Evolutionary conservation across 1,139 yeast species (phyloP), one percentile per base, ranked within the genome.

Genomic region (Yamadazyma epiphylla): DNA sequence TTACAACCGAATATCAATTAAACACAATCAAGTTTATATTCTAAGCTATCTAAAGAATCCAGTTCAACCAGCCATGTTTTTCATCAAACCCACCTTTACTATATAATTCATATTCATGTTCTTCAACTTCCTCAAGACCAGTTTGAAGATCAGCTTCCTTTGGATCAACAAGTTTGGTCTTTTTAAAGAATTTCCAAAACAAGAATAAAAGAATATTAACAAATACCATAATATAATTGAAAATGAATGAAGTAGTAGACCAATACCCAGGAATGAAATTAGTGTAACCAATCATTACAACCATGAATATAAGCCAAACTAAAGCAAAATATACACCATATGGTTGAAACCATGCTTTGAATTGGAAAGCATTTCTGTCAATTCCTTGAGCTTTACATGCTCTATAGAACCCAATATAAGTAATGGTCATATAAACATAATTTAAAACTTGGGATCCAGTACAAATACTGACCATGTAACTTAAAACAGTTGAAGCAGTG

Each of bases 391-490:
- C 74, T 24, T 62, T 51, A 43, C 75, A 65, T 2, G 88, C 89
- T 30, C 70, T 62, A 54, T 74, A 71, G 57, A 83, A 85, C 38
- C 58, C 51, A 30, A 67, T 43, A 36, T 80, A 85, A 2, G 82
- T 79, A 22, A 77, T 50, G 37, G 77, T 60, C 66, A 85, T 76
- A 39, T 84, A 32, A 78, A 83, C 25, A 83, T 53, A 33, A 82
- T 68, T 83, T 47, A 83, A 72, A 42, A 84, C 61, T 53, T 83
- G 89, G 2, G 88, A 80, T 1, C 88, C 84, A 1, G 94, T 83
- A 43, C 82, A 80, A 44, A 85, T 60, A 45, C 77, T 79, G 32
- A 83, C 78, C 51, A 85, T 70, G 82, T 88, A 84, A 47, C 72
- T 71, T 44, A 85, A 66, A 10, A 82, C 94, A 11, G 69, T 73